Evolutionary conservation across 2,329 filamentous ascomycete genomes (phyloP).

Genomic region (Phialophora tarda): DNA sequence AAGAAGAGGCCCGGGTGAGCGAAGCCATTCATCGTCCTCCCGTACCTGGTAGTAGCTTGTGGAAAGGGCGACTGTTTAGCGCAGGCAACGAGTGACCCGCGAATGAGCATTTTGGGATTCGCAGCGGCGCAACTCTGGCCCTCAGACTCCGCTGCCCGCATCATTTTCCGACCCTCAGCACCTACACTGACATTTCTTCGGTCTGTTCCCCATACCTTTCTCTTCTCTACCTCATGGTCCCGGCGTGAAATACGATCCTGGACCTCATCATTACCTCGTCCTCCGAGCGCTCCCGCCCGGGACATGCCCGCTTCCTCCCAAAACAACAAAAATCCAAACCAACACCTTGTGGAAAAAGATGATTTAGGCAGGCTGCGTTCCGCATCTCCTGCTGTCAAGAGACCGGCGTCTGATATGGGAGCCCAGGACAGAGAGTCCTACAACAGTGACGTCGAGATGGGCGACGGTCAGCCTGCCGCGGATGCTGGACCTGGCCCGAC

Average conservation of each 20-base stretch:
- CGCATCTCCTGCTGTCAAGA: conserved; percentile 60
- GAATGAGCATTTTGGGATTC: conserved; percentile 5
- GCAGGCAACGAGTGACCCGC: conserved; percentile 14
- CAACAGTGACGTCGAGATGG: conserved; percentile 45
- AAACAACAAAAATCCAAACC: conserved; percentile 29
- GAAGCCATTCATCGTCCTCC: not conserved
- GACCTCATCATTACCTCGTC: conserved; percentile 38
- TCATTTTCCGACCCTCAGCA: conserved; percentile 29
- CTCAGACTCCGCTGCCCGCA: conserved; percentile 13
- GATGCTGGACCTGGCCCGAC: conserved; percentile 20
- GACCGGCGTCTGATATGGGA: conserved; percentile 62
- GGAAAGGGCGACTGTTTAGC: conserved; percentile 7
- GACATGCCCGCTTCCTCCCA: conserved; percentile 44
- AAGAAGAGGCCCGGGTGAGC: not conserved
- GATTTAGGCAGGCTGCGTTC: conserved; percentile 46
- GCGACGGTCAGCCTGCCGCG: conserved; percentile 20
- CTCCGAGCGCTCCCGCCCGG: conserved; percentile 42
- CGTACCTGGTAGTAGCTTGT: not conserved
- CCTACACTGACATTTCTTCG: conserved; percentile 18
- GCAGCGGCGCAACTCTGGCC: conserved; percentile 12
- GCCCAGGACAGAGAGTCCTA: conserved; percentile 43
- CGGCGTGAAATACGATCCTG: conserved; percentile 28
- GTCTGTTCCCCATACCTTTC: conserved; percentile 13
- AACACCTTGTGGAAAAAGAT: conserved; percentile 40
- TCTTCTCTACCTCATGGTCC: conserved; percentile 30